phyloP scores from a whole-genome alignment of 2,329 filamentous ascomycete species.

The Pestalotiopsis sp. region DNA sequence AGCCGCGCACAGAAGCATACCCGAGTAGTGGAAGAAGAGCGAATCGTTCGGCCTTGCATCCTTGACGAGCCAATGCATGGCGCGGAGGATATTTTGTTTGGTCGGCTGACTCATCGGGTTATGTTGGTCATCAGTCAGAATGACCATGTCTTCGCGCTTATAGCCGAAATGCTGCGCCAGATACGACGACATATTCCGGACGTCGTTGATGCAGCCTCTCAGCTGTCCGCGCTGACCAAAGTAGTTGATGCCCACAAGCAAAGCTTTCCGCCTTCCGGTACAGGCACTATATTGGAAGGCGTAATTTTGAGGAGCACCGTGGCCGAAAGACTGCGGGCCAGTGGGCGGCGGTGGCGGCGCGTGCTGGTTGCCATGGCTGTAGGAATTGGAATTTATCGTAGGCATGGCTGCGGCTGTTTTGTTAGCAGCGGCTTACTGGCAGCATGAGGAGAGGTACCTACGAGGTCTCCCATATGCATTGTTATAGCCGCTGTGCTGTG shows the following conservation, averaged over 20 bases:
- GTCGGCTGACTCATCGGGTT: conserved; percentile 97
- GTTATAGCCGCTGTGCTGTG: conserved; percentile 42
- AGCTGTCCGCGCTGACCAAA: conserved; percentile 90
- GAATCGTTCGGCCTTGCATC: conserved; percentile 91
- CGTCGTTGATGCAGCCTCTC: conserved; percentile 94
- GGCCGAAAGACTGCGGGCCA: conserved; percentile 72
- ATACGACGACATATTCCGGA: conserved; percentile 94
- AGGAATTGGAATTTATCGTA: conserved; percentile 52
- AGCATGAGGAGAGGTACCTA: conserved; percentile 29
- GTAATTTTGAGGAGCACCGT: conserved; percentile 79
- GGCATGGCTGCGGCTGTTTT: conserved; percentile 35
- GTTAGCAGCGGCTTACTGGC: not conserved
- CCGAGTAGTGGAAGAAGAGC: conserved; percentile 96
- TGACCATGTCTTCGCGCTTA: conserved; percentile 94
- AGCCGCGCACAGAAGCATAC: conserved; percentile 44
- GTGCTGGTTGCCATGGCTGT: conserved; percentile 56
- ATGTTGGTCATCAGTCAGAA: conserved; percentile 94
- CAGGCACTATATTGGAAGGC: conserved; percentile 91
- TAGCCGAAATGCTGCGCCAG: conserved; percentile 89
- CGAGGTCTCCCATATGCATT: conserved; percentile 53
- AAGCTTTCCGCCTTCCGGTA: conserved; percentile 83
- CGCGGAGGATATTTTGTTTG: conserved; percentile 90
- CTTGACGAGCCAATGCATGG: conserved; percentile 98
- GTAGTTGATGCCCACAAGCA: conserved; percentile 96
- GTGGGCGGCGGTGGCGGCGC: conserved; percentile 68